Evolutionary conservation across 371 early-diverging fungal genomes (phyloP), one percentile per base, ranked within the genome.

Genomic region (Syncephalastrum sp.): DNA sequence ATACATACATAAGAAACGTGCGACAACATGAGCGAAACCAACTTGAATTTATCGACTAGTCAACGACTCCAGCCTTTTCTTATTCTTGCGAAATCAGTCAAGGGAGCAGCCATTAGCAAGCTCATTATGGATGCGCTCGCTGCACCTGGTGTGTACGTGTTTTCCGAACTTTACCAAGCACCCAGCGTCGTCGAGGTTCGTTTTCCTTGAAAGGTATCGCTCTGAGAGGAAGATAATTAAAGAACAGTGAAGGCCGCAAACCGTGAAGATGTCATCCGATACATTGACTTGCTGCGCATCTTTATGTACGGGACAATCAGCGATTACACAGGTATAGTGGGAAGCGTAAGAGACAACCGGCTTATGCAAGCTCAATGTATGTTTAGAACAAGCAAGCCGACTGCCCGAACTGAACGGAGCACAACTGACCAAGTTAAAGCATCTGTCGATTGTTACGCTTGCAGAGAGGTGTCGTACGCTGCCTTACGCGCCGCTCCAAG

Each of bases 231-330:
- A 21, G 3, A 19, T 7, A 21, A 2, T 33, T 19, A 7, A 29
- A 15, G 21, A 25, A 21, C 50, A 6, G 10, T 57, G 7, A 2
- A 15, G 19, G 12, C 23, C 15, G 47, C 33, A 44, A 14, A 47
- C 5, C 14, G 21, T 12, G 45, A 17, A 3, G 78, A 90, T 49
- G 80, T 83, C 45, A 72, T 63, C 24, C 81, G 83, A 16, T 82
- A 87, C 63, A 75, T 82, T 54, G 67, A 70, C 7, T 67, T 92
- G 24, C 71, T 94, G 43, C 53, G 78, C 42, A 66, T 91, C 21
- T 94, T 92, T 64, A 79, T 91, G 23, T 93, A 85, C 68, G 92
- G 92, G 13, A 91, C 91, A 1, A 91, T 75, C 57, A 71, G 70
- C 54, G 92, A 91, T 61, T 94, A 92, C 68, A 74, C 81, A 74